Evolutionary conservation across 2,329 filamentous ascomycete species (phyloP).

Genomic region (Dothideomycetes sp.): DNA sequence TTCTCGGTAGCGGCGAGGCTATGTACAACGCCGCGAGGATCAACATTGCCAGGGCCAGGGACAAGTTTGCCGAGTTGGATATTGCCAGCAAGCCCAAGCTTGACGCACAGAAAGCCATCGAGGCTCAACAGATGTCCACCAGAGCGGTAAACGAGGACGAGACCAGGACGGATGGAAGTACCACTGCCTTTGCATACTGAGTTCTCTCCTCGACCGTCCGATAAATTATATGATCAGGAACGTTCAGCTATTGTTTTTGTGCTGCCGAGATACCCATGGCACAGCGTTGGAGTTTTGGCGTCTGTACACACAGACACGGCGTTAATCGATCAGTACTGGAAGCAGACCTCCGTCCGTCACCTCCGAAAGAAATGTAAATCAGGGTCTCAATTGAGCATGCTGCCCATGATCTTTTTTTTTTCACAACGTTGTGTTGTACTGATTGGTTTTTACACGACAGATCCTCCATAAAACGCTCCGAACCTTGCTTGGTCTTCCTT

Average conservation of each 20-base stretch:
- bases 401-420: too few species aligned
- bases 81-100: slow-evolving; percentile 17
- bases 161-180: not conserved
- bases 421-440: too few species aligned
- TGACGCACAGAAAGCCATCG: not conserved
- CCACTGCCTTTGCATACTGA: not conserved
- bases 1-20: slow-evolving; percentile 82
- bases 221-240: not conserved
- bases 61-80: slow-evolving; percentile 62
- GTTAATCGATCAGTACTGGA: too few species aligned
- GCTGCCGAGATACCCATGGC: not conserved
- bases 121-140: not conserved
- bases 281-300: not conserved
- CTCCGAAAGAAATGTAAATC: too few species aligned
- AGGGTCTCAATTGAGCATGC: too few species aligned
- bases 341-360: too few species aligned
- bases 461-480: too few species aligned
- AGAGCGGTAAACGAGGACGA: not conserved
- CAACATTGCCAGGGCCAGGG: slow-evolving; percentile 77
- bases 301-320: not conserved
- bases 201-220: not conserved
- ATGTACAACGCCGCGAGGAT: slow-evolving; percentile 83
- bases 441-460: too few species aligned
- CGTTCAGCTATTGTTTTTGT: not conserved
- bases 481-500: too few species aligned